A percentile compares a stretch with the other conserved stretches of the same genome.
These are phyloP conservation scores for Hymenochaete sp. DNA, from an alignment of 1,284 basidiomycete genomes.

Conservation along the genomic window DNA sequence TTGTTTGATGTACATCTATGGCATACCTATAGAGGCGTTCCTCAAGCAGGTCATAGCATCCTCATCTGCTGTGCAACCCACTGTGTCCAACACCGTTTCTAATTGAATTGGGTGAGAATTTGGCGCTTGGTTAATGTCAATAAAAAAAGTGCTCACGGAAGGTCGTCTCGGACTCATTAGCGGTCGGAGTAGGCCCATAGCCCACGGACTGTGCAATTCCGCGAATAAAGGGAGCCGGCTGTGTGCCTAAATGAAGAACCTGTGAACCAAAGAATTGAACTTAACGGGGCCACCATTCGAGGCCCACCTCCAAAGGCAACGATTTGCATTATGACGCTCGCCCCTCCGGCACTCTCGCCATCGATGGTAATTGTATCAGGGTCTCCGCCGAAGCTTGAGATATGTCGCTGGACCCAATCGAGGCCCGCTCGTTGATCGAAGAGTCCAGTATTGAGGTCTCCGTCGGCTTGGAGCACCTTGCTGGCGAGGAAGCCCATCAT, in stretches of 20 bases:
- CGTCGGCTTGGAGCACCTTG: slow-evolving; percentile 29
- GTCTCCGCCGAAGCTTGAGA: slow-evolving; percentile 36
- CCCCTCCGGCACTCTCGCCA: slow-evolving; percentile 40
- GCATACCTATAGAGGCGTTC: slow-evolving; percentile 31
- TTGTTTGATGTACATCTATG: not conserved
- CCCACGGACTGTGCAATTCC: slow-evolving; percentile 37
- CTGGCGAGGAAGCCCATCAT: slow-evolving; percentile 46
- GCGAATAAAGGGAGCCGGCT: slow-evolving; percentile 31
- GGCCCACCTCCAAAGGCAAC: slow-evolving; percentile 34
- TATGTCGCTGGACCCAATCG: slow-evolving; percentile 39
- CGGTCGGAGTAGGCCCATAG: slow-evolving; percentile 31
- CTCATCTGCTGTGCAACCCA: slow-evolving; percentile 29
- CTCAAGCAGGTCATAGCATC: slow-evolving; percentile 33
- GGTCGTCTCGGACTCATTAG: slow-evolving; percentile 26
- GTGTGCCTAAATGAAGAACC: slow-evolving; percentile 25
- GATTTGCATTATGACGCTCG: slow-evolving; percentile 36
- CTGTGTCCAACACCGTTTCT: slow-evolving; percentile 28
- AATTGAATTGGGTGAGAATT: not conserved
- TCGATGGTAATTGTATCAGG: slow-evolving; percentile 33
- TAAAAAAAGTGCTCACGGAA: slow-evolving; percentile 25
- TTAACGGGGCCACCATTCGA: slow-evolving; percentile 7
- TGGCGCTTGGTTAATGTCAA: not conserved
- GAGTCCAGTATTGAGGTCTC: slow-evolving; percentile 36
- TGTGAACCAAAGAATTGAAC: not conserved
- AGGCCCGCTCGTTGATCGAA: slow-evolving; percentile 39